phyloP scores from a whole-genome alignment of 2,329 filamentous ascomycete genomes.

The Penicillium italicum region DNA sequence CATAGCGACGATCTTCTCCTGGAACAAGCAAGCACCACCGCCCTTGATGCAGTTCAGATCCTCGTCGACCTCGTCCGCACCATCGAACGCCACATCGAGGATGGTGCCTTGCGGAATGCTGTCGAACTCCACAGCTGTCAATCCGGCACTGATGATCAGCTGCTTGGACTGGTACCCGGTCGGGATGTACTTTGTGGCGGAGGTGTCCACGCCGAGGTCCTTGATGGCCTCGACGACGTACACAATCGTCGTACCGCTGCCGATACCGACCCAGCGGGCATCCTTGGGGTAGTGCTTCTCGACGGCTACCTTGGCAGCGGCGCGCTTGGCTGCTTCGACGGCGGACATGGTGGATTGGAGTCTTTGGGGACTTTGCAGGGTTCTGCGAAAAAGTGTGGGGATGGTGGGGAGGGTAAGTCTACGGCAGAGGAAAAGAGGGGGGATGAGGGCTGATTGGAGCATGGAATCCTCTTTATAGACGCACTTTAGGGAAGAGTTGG shows the following conservation, averaged over 20 bases:
- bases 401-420: slow-evolving; percentile 3
- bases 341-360: slow-evolving; percentile 33
- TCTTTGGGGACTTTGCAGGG: slow-evolving; percentile 7
- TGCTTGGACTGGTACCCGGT: slow-evolving; percentile 89
- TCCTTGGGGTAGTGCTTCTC: slow-evolving; percentile 57
- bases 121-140: slow-evolving; percentile 74
- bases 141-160: slow-evolving; percentile 73
- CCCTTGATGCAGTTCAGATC: slow-evolving; percentile 97
- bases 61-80: slow-evolving; percentile 93
- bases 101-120: slow-evolving; percentile 61
- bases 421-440: slow-evolving; percentile 14
- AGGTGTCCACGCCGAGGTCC: slow-evolving; percentile 44
- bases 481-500: not conserved
- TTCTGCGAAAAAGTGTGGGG: slow-evolving; percentile 5
- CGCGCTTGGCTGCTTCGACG: slow-evolving; percentile 56
- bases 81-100: slow-evolving; percentile 91
- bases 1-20: slow-evolving; percentile 92
- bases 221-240: slow-evolving; percentile 66
- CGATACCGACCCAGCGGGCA: slow-evolving; percentile 60
- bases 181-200: slow-evolving; percentile 76
- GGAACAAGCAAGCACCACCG: slow-evolving; percentile 93
- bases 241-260: slow-evolving; percentile 62
- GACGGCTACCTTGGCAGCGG: slow-evolving; percentile 57
- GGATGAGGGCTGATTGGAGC: slow-evolving; percentile 10
- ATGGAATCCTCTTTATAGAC: not conserved